A percentile compares a stretch with the other conserved stretches of the same genome.
These are phyloP conservation scores for Tilletia caries DNA, from an alignment of 1,284 basidiomycete genomes.

Conservation along the genomic window DNA sequence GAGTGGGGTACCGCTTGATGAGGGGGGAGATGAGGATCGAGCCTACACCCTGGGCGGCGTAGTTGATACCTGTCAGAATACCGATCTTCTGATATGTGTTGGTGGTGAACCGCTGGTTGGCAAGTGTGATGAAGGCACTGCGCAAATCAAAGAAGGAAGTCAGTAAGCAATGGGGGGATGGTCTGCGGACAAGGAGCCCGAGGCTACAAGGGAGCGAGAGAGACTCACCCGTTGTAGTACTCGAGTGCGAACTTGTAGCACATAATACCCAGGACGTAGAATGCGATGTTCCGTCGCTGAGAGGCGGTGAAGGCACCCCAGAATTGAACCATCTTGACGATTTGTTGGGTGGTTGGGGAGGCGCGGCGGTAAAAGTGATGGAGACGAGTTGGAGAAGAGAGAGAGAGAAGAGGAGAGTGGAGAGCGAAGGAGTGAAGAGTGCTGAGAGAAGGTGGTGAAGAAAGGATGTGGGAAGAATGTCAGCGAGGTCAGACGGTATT, in stretches of 20 bases:
- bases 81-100: constrained; percentile 45
- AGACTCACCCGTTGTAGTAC: too few relatives aligned
- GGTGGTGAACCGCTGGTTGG: constrained; percentile 42
- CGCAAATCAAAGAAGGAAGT: too few relatives aligned
- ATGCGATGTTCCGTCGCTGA: constrained; percentile 42
- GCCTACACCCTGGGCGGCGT: constrained; percentile 49
- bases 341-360: neutral
- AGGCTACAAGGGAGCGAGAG: constrained; percentile 6
- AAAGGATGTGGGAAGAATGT: neutral
- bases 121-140: constrained; percentile 43
- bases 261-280: constrained; percentile 45
- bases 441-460: too few relatives aligned
- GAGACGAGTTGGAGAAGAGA: too few relatives aligned
- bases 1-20: constrained; percentile 53
- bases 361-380: too few relatives aligned
- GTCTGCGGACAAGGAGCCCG: neutral
- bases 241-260: too few relatives aligned
- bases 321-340: constrained; percentile 9
- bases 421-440: too few relatives aligned
- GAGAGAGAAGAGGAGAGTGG: too few relatives aligned
- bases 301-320: constrained; percentile 32
- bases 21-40: constrained; percentile 51
- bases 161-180: neutral
- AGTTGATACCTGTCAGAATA: constrained; percentile 47
- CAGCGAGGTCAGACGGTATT: too few relatives aligned